Percentiles rank a stretch among this genome's conserved stretches.
Conservation (phyloP, 352 stramenopile species). For the Phytophthora melonis region DNA sequence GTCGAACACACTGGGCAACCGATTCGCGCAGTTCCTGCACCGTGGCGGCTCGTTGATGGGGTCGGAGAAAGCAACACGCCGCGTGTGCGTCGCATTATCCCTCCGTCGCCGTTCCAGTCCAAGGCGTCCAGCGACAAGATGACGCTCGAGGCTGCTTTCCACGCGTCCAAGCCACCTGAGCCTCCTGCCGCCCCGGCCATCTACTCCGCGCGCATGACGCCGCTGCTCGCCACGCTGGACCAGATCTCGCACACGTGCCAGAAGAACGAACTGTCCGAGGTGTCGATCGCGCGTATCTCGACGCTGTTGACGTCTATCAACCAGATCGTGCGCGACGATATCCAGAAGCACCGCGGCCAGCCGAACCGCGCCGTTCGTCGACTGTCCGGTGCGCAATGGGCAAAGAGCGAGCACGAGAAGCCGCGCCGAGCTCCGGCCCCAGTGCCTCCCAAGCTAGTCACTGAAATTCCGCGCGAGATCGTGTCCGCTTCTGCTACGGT, state of each 20-base stretch:
- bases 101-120: conserved; percentile 35
- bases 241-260: conserved; percentile 66
- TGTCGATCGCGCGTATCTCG: conserved; percentile 70
- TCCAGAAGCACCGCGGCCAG: conserved; percentile 55
- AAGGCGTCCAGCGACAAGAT: conserved; percentile 35
- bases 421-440: conserved; percentile 16
- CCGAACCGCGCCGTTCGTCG: conserved; percentile 55
- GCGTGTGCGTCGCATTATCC: conserved; percentile 23
- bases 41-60: conserved; percentile 24
- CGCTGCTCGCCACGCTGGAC: conserved; percentile 51
- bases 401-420: conserved; percentile 41
- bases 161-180: conserved; percentile 32
- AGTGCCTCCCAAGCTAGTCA: conserved; percentile 20
- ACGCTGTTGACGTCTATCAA: conserved; percentile 73
- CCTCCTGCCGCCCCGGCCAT: conserved; percentile 11
- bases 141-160: conserved; percentile 35
- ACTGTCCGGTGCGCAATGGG: conserved; percentile 43
- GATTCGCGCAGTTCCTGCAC: conserved; percentile 49
- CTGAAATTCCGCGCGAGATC: conserved; percentile 32
- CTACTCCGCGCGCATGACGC: conserved; percentile 53
- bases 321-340: conserved; percentile 73
- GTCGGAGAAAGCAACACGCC: conserved; percentile 24
- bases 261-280: conserved; percentile 66
- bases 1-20: conserved; percentile 27
- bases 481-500: conserved; percentile 35